These are phyloP conservation scores for Pseudoperonospora humuli DNA, from an alignment of 352 stramenopile genomes.

Conservation along the genomic window DNA sequence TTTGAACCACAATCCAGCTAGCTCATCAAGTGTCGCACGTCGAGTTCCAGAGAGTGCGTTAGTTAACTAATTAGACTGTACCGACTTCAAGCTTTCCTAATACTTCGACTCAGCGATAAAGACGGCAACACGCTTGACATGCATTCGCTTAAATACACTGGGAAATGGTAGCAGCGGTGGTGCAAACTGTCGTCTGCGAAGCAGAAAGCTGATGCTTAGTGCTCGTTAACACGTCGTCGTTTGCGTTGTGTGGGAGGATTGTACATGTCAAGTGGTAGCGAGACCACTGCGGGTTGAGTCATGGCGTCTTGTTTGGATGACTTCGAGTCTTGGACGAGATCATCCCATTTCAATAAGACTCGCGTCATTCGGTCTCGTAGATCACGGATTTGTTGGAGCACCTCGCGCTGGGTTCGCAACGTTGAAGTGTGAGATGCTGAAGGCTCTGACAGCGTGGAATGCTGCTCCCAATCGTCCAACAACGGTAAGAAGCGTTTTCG, in stretches of 20 bases:
- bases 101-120: too few relatives aligned
- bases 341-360: slow-evolving; percentile 32
- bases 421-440: not conserved
- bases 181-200: too few relatives aligned
- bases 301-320: slow-evolving; percentile 2
- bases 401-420: slow-evolving; percentile 9
- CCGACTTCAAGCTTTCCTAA: too few relatives aligned
- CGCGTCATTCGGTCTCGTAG: slow-evolving; percentile 28
- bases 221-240: too few relatives aligned
- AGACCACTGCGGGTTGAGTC: slow-evolving; percentile 15
- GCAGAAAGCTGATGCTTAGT: too few relatives aligned
- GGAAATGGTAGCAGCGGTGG: too few relatives aligned
- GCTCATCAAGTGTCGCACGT: too few relatives aligned
- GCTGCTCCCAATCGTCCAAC: slow-evolving; percentile 47
- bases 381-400: slow-evolving; percentile 22
- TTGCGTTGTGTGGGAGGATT: slow-evolving; percentile 12
- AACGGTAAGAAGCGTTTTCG: slow-evolving; percentile 69
- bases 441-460: slow-evolving; percentile 13
- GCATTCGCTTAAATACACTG: too few relatives aligned
- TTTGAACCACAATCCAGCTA: too few relatives aligned
- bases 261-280: slow-evolving; percentile 29
- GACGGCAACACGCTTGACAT: too few relatives aligned
- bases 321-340: slow-evolving; percentile 23
- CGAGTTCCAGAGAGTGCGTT: too few relatives aligned
- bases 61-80: too few relatives aligned